These are phyloP conservation scores for Fusarium nanum DNA, from an alignment of 2,329 filamentous ascomycete genomes.

Conservation along the genomic window DNA sequence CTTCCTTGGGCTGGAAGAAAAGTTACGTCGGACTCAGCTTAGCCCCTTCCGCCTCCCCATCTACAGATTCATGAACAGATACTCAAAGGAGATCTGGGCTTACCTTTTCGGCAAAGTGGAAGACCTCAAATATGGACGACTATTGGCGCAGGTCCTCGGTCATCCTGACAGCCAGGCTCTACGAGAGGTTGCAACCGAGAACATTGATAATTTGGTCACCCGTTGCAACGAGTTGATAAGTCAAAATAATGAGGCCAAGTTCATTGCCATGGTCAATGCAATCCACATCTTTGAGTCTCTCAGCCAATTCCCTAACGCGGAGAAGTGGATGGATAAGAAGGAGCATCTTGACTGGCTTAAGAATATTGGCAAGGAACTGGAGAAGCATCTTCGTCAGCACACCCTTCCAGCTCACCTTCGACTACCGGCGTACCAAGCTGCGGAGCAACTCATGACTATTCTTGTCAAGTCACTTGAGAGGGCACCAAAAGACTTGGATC, in stretches of 20 bases:
- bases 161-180: slow-evolving; percentile 80
- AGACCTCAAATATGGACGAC: slow-evolving; percentile 87
- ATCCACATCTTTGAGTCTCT: slow-evolving; percentile 88
- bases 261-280: slow-evolving; percentile 81
- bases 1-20: slow-evolving; percentile 88
- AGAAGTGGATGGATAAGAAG: slow-evolving; percentile 77
- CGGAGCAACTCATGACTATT: slow-evolving; percentile 87
- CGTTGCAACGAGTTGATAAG: slow-evolving; percentile 71
- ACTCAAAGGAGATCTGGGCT: slow-evolving; percentile 86
- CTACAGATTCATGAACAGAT: slow-evolving; percentile 93
- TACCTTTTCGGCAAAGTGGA: slow-evolving; percentile 84
- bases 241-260: slow-evolving; percentile 77
- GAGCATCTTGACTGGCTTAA: slow-evolving; percentile 71
- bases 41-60: slow-evolving; percentile 93
- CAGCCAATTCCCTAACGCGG: slow-evolving; percentile 72
- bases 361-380: slow-evolving; percentile 79
- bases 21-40: slow-evolving; percentile 84
- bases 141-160: slow-evolving; percentile 87
- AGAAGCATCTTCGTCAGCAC: slow-evolving; percentile 77
- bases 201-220: slow-evolving; percentile 77
- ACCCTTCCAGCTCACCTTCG: slow-evolving; percentile 78
- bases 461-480: slow-evolving; percentile 83
- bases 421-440: slow-evolving; percentile 87
- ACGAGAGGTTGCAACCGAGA: slow-evolving; percentile 77
- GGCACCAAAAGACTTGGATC: slow-evolving; percentile 81